These are phyloP conservation scores for Trichoderma semiorbis DNA, from an alignment of 2,329 filamentous ascomycete species.

Conservation along the genomic window DNA sequence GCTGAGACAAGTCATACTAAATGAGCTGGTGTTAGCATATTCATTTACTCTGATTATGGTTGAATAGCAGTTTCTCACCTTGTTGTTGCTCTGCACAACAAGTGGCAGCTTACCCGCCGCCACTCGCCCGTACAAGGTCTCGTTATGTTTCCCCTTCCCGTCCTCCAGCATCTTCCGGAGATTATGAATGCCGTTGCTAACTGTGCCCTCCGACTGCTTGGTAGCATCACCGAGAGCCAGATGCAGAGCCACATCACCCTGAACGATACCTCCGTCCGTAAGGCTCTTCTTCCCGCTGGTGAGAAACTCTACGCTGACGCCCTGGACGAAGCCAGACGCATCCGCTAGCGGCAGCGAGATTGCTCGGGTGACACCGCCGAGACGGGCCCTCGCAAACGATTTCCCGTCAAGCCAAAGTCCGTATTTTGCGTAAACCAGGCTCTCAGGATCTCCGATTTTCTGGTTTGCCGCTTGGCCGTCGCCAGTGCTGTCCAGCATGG, in stretches of 20 bases:
- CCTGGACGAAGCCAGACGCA: constrained; percentile 32
- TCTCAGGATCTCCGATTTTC: constrained; percentile 28
- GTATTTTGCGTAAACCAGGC: constrained; percentile 38
- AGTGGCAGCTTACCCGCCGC: constrained; percentile 38
- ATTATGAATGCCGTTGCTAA: constrained; percentile 29
- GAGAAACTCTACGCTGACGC: constrained; percentile 29
- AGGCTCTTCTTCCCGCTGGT: constrained; percentile 17
- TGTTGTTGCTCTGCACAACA: constrained; percentile 38
- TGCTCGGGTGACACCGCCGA: constrained; percentile 43
- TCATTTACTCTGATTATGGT: not conserved
- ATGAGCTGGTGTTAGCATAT: not conserved
- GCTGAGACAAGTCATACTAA: constrained; percentile 40
- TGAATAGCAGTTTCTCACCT: constrained; percentile 26
- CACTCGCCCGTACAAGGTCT: constrained; percentile 35
- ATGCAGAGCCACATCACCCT: constrained; percentile 42
- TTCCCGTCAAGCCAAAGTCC: constrained; percentile 40
- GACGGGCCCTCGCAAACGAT: constrained; percentile 38
- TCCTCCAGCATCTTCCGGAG: constrained; percentile 36
- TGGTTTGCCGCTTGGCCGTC: constrained; percentile 38
- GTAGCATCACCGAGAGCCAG: constrained; percentile 32
- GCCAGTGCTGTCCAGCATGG: constrained; percentile 39
- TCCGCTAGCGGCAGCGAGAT: constrained; percentile 37
- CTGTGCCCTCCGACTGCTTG: constrained; percentile 27
- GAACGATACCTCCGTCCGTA: constrained; percentile 39
- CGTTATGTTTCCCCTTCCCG: constrained; percentile 33